A percentile compares a stretch with the other conserved stretches of the same genome.
Evolutionary conservation across 1,284 basidiomycete species (phyloP).

Genomic region (Pseudozyma sp.): DNA sequence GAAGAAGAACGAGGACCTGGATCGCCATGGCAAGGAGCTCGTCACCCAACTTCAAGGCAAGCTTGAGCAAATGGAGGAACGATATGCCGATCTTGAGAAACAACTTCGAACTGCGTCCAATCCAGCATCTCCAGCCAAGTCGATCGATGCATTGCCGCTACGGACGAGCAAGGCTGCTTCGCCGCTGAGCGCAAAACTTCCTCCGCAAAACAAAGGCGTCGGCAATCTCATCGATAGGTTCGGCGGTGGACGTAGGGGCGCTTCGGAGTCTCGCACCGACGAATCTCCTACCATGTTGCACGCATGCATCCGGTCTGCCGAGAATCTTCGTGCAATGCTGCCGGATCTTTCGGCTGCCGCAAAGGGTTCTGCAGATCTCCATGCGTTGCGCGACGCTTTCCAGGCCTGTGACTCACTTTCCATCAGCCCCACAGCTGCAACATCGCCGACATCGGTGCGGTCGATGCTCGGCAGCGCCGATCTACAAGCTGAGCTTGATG

Average conservation of each 20-base stretch:
- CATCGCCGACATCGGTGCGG: slow-evolving; percentile 15
- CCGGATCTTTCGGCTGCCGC: slow-evolving; percentile 32
- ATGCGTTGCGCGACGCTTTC: slow-evolving; percentile 38
- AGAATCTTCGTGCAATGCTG: slow-evolving; percentile 34
- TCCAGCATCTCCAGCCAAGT: slow-evolving; percentile 16
- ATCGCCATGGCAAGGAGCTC: slow-evolving; percentile 7
- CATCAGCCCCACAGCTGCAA: slow-evolving; percentile 6
- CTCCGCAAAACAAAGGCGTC: slow-evolving; percentile 33
- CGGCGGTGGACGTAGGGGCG: slow-evolving; percentile 32
- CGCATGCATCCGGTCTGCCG: slow-evolving; percentile 22
- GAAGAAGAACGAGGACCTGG: slow-evolving; percentile 15
- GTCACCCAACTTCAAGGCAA: slow-evolving; percentile 27
- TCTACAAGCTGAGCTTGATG: slow-evolving; percentile 33
- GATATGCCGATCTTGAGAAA: slow-evolving; percentile 29
- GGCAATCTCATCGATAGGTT: slow-evolving; percentile 42
- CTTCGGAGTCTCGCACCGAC: slow-evolving; percentile 25
- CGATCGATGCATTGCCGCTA: slow-evolving; percentile 15
- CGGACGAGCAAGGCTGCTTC: slow-evolving; percentile 17
- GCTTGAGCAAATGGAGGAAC: slow-evolving; percentile 15
- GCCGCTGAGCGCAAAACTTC: slow-evolving; percentile 7
- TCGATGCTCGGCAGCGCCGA: slow-evolving; percentile 13
- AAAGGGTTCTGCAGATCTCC: slow-evolving; percentile 26
- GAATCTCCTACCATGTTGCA: slow-evolving; percentile 26
- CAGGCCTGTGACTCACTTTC: slow-evolving; percentile 6
- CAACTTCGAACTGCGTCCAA: slow-evolving; percentile 16